Conservation (phyloP, 805 yeast genomes). For the Schwanniomyces polymorphus region DNA sequence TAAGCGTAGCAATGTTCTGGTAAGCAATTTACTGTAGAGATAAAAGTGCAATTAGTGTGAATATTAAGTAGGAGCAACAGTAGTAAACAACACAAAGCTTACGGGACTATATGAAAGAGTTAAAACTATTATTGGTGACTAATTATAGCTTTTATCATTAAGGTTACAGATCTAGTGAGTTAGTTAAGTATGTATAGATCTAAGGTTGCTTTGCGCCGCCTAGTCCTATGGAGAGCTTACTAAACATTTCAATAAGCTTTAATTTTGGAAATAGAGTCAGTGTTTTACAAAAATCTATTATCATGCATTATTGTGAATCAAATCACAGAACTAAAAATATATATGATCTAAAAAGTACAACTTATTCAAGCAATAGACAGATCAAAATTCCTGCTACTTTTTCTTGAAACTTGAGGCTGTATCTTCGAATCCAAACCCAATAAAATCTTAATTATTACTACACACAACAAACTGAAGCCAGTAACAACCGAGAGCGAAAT, state of each 20-base stretch:
- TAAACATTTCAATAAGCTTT: too few species aligned
- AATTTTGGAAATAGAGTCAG: too few species aligned
- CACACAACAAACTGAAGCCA: background rate
- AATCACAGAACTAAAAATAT: too few species aligned
- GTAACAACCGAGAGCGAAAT: conserved; percentile 3
- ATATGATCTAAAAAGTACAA: background rate
- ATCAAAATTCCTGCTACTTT: background rate
- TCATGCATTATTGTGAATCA: too few species aligned
- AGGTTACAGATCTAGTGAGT: too few species aligned
- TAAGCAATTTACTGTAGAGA: background rate
- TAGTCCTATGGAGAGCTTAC: too few species aligned
- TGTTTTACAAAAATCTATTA: too few species aligned
- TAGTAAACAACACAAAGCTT: background rate
- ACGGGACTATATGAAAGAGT: too few species aligned
- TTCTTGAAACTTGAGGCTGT: background rate
- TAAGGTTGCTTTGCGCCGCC: too few species aligned
- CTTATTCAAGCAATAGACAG: background rate
- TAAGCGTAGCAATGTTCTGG: background rate
- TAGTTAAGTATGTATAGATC: too few species aligned
- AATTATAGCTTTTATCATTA: too few species aligned
- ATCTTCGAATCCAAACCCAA: background rate
- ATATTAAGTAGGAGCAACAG: background rate
- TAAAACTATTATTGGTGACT: too few species aligned
- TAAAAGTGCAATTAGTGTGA: background rate
- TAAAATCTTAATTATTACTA: background rate